Evolutionary conservation across 768 basidiomycete genomes (phyloP).

Genomic region (Suillus subalutaceus): DNA sequence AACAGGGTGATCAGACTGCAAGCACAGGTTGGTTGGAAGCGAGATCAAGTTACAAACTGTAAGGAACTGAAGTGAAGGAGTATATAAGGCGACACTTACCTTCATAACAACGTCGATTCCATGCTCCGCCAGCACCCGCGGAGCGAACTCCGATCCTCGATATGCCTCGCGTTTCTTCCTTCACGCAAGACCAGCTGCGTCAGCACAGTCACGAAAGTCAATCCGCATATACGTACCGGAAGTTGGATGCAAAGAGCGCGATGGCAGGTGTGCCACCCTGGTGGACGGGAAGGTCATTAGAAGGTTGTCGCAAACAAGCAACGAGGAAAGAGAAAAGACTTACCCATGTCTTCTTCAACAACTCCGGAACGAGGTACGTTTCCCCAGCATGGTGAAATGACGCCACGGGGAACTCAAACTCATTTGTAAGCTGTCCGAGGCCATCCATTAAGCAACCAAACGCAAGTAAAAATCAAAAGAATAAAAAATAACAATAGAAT

Average conservation of each 20-base stretch:
- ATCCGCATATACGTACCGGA: slow-evolving; percentile 29
- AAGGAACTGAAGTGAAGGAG: neutral
- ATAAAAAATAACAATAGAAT: neutral
- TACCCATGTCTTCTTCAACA: slow-evolving; percentile 72
- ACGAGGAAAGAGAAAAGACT: slow-evolving; percentile 10
- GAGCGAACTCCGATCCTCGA: slow-evolving; percentile 78
- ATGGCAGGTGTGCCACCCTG: slow-evolving; percentile 71
- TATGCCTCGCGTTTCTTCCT: slow-evolving; percentile 85
- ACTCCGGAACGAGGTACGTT: slow-evolving; percentile 79
- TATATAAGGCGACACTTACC: slow-evolving; percentile 36
- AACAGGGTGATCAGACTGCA: slow-evolving; percentile 59
- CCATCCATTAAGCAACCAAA: neutral
- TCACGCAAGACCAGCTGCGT: slow-evolving; percentile 3
- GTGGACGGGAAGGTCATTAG: neutral
- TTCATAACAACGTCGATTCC: slow-evolving; percentile 78
- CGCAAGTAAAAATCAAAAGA: neutral
- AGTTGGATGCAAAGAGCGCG: slow-evolving; percentile 72
- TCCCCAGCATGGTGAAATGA: slow-evolving; percentile 83
- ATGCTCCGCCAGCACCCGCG: slow-evolving; percentile 69
- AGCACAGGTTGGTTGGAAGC: neutral
- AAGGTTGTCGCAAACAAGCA: slow-evolving; percentile 1
- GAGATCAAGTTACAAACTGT: neutral
- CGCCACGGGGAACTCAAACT: slow-evolving; percentile 80
- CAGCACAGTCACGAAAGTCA: neutral
- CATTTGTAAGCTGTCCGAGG: slow-evolving; percentile 64